These are phyloP conservation scores for Gynostemma pentaphyllum DNA, from an alignment of 306 rosid genomes.

Conservation along the genomic window DNA sequence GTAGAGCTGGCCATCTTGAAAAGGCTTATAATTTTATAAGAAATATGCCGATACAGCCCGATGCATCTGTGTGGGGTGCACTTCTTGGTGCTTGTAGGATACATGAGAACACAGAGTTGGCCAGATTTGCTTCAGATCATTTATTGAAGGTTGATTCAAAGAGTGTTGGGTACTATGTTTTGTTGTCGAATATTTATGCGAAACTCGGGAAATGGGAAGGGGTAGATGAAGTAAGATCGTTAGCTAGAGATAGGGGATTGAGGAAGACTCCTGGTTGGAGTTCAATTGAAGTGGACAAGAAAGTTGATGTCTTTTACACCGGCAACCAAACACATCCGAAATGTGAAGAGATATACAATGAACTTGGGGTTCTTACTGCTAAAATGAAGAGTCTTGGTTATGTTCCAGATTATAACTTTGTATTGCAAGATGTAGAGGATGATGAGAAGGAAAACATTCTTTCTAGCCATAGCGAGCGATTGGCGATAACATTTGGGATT, in stretches of 20 bases:
- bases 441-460: conserved; percentile 45
- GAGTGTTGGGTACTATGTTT: conserved; percentile 37
- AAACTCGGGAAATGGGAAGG: conserved; percentile 38
- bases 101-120: conserved; percentile 33
- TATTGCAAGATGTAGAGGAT: conserved; percentile 47
- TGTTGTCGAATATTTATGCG: conserved; percentile 37
- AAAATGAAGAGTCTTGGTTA: conserved; percentile 38
- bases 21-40: conserved; percentile 27
- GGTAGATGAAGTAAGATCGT: conserved; percentile 30
- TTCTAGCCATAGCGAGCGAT: conserved; percentile 31
- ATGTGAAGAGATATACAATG: conserved; percentile 28
- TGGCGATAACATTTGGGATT: conserved; percentile 35
- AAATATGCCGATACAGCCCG: conserved; percentile 32
- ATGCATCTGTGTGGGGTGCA: conserved; percentile 46
- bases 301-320: conserved; percentile 35
- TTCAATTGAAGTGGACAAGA: conserved; percentile 37
- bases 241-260: conserved; percentile 32
- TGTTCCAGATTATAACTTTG: conserved; percentile 32
- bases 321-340: conserved; percentile 36
- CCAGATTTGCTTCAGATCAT: conserved; percentile 29
- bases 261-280: conserved; percentile 47
- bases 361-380: conserved; percentile 23
- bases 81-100: conserved; percentile 52
- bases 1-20: conserved; percentile 37
- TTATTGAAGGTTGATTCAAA: conserved; percentile 31